Conservation (phyloP, 2,329 filamentous ascomycete genomes). For the Talaromyces sp. region DNA sequence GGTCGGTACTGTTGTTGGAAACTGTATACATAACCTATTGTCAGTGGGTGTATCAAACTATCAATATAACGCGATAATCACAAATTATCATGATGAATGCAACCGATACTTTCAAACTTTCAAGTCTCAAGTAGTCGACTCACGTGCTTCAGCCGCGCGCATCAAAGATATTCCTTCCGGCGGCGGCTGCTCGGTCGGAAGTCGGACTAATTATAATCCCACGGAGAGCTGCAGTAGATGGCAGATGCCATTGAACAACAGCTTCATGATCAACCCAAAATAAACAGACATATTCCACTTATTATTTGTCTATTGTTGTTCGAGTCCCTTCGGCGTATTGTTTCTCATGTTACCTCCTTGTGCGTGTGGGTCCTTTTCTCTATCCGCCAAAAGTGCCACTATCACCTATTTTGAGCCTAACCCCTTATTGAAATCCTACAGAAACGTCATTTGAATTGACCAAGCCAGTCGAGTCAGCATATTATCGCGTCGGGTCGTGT, state of each 20-base stretch:
- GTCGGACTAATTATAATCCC: constrained; percentile 4
- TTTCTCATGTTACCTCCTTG: background rate
- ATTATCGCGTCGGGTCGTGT: background rate
- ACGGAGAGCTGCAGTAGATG: constrained; percentile 2
- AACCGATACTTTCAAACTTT: background rate
- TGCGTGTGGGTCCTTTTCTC: background rate
- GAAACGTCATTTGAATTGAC: constrained; percentile 8
- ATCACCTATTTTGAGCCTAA: constrained; percentile 11
- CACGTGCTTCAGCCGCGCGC: constrained; percentile 9
- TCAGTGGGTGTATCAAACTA: background rate
- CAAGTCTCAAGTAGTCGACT: background rate
- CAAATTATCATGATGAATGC: background rate
- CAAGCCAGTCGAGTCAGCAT: background rate
- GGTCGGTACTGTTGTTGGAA: too few species aligned
- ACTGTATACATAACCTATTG: background rate
- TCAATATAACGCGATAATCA: background rate
- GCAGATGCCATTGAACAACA: background rate
- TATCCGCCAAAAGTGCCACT: background rate
- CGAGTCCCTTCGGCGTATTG: background rate
- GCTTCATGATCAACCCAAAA: background rate
- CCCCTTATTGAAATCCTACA: constrained; percentile 1
- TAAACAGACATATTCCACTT: background rate
- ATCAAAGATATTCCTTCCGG: constrained; percentile 3
- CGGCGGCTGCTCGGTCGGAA: background rate
- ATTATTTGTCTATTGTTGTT: background rate